phyloP scores from a whole-genome alignment of 306 rosid species.

The Dalbergia oliveri region DNA sequence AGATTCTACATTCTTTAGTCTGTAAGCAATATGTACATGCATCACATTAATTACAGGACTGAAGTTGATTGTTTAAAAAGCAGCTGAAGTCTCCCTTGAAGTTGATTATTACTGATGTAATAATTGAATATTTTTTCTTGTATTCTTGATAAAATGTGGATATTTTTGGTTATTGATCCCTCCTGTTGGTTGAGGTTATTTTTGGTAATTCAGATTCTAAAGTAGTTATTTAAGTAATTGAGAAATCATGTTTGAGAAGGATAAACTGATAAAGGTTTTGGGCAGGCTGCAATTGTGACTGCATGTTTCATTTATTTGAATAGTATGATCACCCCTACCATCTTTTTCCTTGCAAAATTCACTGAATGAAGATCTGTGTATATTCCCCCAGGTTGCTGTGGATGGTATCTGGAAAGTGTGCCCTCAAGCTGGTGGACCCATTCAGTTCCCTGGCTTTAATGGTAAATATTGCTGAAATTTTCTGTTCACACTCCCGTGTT shows the following conservation, averaged over 20 bases:
- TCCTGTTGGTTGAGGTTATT: conserved; percentile 8
- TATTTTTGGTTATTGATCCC: conserved; percentile 9
- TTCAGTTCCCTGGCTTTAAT: conserved; percentile 85
- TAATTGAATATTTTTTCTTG: background rate
- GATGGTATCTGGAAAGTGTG: conserved; percentile 92
- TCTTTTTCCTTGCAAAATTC: conserved; percentile 25
- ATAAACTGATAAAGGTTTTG: background rate
- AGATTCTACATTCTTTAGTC: too few species aligned
- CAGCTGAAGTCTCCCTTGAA: background rate
- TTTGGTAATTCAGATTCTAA: background rate
- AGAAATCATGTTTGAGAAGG: conserved; percentile 35
- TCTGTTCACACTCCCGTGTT: conserved; percentile 10
- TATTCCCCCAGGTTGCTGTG: conserved; percentile 72
- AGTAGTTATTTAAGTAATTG: conserved; percentile 14
- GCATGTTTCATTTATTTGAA: conserved; percentile 7
- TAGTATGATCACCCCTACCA: conserved; percentile 3
- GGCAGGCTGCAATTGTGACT: background rate
- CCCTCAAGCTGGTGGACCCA: conserved; percentile 87
- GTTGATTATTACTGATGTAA: background rate
- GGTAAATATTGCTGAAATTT: conserved; percentile 55
- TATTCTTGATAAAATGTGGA: background rate
- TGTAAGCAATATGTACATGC: background rate
- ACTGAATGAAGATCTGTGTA: conserved; percentile 31
- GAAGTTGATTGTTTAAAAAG: background rate
- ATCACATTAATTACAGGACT: background rate